Percentiles rank a stretch among this genome's conserved stretches.
These are phyloP conservation scores for Cyberlindnera galapagoensis DNA, from an alignment of 805 yeast species.

Conservation along the genomic window DNA sequence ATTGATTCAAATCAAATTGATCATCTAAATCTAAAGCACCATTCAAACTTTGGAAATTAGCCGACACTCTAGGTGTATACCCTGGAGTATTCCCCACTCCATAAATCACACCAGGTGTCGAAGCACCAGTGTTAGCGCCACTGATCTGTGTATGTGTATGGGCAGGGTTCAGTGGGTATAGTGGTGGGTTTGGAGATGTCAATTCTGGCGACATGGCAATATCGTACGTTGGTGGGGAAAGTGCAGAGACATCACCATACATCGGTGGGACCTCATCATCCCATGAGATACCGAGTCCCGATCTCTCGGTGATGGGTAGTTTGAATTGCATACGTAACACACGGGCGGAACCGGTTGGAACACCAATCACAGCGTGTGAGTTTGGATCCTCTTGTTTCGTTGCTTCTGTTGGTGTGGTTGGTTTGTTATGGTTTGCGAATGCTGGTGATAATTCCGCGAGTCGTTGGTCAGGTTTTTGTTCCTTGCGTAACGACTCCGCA, in stretches of 20 bases:
- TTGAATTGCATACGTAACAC: conserved; percentile 93
- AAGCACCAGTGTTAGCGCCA: conserved; percentile 15
- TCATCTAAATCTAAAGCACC: conserved; percentile 22
- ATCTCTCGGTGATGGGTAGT: conserved; percentile 74
- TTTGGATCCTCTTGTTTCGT: conserved; percentile 11
- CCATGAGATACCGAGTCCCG: conserved; percentile 97
- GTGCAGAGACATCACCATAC: conserved; percentile 74
- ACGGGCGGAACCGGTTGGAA: conserved; percentile 93
- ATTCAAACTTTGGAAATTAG: conserved; percentile 18
- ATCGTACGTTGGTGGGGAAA: conserved; percentile 82
- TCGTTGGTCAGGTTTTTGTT: conserved; percentile 28
- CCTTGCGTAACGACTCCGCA: conserved; percentile 8
- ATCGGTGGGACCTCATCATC: conserved; percentile 99
- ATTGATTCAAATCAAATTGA: conserved; percentile 12
- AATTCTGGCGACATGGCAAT: conserved; percentile 19
- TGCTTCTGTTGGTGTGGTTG: conserved; percentile 12
- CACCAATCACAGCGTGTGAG: conserved; percentile 37
- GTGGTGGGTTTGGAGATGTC: conserved; percentile 18
- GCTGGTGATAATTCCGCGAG: conserved; percentile 39
- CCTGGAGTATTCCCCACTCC: conserved; percentile 40
- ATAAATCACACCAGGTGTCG: conserved; percentile 32
- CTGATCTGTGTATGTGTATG: conserved; percentile 21
- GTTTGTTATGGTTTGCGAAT: conserved; percentile 31
- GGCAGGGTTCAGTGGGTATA: conserved; percentile 24
- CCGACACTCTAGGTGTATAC: conserved; percentile 24